Evolutionary conservation across 768 basidiomycete genomes (phyloP).

Genomic region (Calocera viscosa): DNA sequence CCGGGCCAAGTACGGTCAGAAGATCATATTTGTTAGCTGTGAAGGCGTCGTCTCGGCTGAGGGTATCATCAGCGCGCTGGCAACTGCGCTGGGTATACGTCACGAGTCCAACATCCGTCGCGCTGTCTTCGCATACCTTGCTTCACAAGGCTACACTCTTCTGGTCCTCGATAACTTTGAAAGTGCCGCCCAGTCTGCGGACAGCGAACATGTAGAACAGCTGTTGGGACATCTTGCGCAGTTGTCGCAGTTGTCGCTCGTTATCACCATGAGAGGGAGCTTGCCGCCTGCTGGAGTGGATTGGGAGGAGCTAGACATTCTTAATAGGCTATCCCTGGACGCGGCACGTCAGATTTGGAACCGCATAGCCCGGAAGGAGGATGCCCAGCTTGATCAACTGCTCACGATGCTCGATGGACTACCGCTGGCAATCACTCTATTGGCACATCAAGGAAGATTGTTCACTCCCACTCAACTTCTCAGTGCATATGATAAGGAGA

Average conservation of each 20-base stretch:
- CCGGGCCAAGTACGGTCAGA: slow-evolving; percentile 19
- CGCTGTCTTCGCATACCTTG: slow-evolving; percentile 20
- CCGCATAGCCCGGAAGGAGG: slow-evolving; percentile 17
- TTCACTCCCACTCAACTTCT: neutral
- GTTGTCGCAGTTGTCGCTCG: slow-evolving; percentile 24
- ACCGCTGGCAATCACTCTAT: neutral
- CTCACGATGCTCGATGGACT: neutral
- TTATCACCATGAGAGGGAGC: slow-evolving; percentile 28
- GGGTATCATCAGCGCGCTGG: slow-evolving; percentile 23
- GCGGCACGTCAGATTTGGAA: slow-evolving; percentile 21
- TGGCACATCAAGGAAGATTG: neutral
- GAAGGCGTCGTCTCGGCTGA: slow-evolving; percentile 23
- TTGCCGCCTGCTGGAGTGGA: neutral
- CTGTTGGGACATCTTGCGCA: slow-evolving; percentile 21
- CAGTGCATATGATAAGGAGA: neutral
- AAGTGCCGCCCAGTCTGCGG: slow-evolving; percentile 27
- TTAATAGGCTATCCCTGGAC: slow-evolving; percentile 12
- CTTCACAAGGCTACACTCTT: slow-evolving; percentile 20
- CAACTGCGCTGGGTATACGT: slow-evolving; percentile 18
- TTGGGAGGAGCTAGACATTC: slow-evolving; percentile 7
- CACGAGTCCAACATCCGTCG: slow-evolving; percentile 20
- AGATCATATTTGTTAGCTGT: slow-evolving; percentile 29
- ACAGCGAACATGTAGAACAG: slow-evolving; percentile 19
- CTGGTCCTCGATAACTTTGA: slow-evolving; percentile 34
- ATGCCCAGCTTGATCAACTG: slow-evolving; percentile 8